These are phyloP conservation scores for Coniosporium apollinis DNA, from an alignment of 495 filamentous ascomycete genomes.

Conservation along the genomic window DNA sequence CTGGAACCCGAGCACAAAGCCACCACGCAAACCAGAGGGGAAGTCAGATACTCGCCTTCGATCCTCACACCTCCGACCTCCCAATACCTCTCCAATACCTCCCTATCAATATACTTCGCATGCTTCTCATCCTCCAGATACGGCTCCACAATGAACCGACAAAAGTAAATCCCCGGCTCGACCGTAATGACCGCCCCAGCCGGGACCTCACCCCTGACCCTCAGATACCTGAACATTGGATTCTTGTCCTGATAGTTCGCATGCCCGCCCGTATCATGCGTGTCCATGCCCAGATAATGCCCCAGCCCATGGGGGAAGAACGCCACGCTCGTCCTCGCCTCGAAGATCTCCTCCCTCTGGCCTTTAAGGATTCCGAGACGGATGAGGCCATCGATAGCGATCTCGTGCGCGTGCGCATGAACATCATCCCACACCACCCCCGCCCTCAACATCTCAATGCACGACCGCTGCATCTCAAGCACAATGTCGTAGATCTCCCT, in stretches of 20 bases:
- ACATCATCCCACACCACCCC: constrained; percentile 75
- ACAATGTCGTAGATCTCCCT: constrained; percentile 74
- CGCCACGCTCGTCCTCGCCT: constrained; percentile 56
- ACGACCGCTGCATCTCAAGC: constrained; percentile 64
- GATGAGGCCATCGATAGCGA: constrained; percentile 67
- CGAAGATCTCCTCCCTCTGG: constrained; percentile 50
- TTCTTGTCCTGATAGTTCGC: constrained; percentile 74
- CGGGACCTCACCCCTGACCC: constrained; percentile 61
- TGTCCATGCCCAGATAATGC: constrained; percentile 89
- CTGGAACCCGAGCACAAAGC: background rate
- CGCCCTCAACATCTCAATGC: constrained; percentile 54
- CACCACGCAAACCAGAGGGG: too few relatives aligned
- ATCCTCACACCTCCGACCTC: constrained; percentile 73
- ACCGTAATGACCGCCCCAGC: constrained; percentile 73
- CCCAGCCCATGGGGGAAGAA: constrained; percentile 90
- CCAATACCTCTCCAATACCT: constrained; percentile 70
- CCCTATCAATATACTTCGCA: constrained; percentile 52
- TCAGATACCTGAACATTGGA: constrained; percentile 67
- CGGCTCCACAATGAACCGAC: constrained; percentile 77
- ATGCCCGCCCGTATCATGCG: constrained; percentile 80
- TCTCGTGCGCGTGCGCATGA: constrained; percentile 57
- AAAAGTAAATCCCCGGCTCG: constrained; percentile 91
- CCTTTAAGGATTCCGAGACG: constrained; percentile 59
- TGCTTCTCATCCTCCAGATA: constrained; percentile 55
- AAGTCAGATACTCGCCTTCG: constrained; percentile 32